phyloP scores from a whole-genome alignment of 1,284 basidiomycete genomes.

The Malassezia sp. region DNA sequence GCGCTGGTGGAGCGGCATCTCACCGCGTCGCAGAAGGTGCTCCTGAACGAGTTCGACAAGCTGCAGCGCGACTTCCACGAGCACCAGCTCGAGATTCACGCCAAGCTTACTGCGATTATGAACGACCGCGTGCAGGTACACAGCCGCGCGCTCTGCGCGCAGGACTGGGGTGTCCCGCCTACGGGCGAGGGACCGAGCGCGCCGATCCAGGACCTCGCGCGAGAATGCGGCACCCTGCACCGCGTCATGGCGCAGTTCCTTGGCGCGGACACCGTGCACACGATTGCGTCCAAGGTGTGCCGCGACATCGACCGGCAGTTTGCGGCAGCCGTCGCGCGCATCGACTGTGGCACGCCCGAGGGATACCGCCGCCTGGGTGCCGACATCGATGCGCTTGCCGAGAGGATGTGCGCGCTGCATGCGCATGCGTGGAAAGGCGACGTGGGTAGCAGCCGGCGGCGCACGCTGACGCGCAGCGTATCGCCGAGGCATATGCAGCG shows the following conservation, averaged over 20 bases:
- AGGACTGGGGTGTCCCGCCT: conserved; percentile 28
- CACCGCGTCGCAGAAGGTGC: conserved; percentile 81
- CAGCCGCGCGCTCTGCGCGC: conserved; percentile 59
- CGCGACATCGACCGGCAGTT: conserved; percentile 30
- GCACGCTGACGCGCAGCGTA: too few relatives aligned
- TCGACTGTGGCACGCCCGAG: conserved; percentile 22
- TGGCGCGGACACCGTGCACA: conserved; percentile 25
- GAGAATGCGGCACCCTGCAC: conserved; percentile 89
- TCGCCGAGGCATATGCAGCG: conserved; percentile 22
- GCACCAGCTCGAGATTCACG: conserved; percentile 96
- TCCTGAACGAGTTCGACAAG: conserved; percentile 96
- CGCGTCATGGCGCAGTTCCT: conserved; percentile 91
- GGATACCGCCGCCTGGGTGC: conserved; percentile 21
- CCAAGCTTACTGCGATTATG: conserved; percentile 97
- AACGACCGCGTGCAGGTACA: conserved; percentile 81
- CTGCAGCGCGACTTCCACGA: conserved; percentile 96
- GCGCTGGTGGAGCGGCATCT: conserved; percentile 87
- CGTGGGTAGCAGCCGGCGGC: too few relatives aligned
- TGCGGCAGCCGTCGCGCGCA: conserved; percentile 25
- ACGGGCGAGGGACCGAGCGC: conserved; percentile 9
- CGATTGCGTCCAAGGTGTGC: conserved; percentile 32
- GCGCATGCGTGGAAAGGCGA: conserved; percentile 30
- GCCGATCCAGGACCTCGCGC: conserved; percentile 73
- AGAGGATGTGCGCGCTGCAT: conserved; percentile 28
- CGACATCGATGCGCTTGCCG: conserved; percentile 25